Evolutionary conservation across 768 basidiomycete species (phyloP), one percentile per base, ranked within the genome.

Genomic region (Russula griseocarnosa): DNA sequence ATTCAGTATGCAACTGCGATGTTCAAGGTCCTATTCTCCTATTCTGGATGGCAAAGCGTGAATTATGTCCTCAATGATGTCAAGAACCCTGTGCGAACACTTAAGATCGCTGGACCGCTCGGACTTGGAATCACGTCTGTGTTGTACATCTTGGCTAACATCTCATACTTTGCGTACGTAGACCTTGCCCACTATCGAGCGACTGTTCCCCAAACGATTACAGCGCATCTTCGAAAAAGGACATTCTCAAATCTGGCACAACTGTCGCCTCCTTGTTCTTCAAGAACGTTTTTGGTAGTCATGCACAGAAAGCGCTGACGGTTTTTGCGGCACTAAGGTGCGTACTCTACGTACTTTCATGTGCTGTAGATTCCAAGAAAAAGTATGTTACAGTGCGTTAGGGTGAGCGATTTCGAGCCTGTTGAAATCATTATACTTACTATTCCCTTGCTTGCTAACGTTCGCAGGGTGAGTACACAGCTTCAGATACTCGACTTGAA

Each of bases 51-150:
- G 83, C 81, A 80, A 1, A 81, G 79, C 55, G 79, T 82, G 30
- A 84, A 84, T 67, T 83, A 82, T 58, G 84, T 85, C 5, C 72
- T 86, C 62, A 85, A 84, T 73, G 82, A 85, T 13, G 83, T 86
- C 58, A 81, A 81, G 65, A 75, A 85, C 67, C 84, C 84, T 0
- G 77, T 84, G 6, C 78, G 82, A 50, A 86, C 85, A 13, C 79
- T 86, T 54, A 83, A 83, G 71, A 83, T 85, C 42, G 84, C 84
- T 0, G 84, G 81, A 2, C 84, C 84, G 0, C 79, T 85, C n/a
- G 84, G 83, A 1, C 72, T 85, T 10, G 76, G 79, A 5, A 81
- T 85, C 30, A 83, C 83, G 42, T 78, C 82, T 0, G 67, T 75
- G 3, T 71, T 86, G 2, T 86, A 86, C 60, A 63, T 85, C n/a